phyloP scores from a whole-genome alignment of 2,329 filamentous ascomycete species.

The Penicillium crustosum region DNA sequence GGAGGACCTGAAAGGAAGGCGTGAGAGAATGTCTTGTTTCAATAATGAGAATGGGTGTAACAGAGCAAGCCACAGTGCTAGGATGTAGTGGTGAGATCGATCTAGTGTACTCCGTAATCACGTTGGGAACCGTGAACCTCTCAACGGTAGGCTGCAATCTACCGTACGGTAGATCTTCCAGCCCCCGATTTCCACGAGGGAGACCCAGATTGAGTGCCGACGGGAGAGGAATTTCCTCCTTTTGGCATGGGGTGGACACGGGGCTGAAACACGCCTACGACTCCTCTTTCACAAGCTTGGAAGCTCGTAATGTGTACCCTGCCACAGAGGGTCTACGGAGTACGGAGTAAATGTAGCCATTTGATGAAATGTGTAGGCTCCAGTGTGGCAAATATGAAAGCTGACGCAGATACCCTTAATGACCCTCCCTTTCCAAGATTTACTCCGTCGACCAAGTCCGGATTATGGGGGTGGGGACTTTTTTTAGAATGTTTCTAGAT shows the following conservation, averaged over 20 bases:
- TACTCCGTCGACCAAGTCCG: not conserved
- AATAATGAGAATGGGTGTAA: not conserved
- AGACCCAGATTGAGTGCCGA: constrained; percentile 4
- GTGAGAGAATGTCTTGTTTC: not conserved
- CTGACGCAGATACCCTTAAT: constrained; percentile 15
- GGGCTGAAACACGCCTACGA: constrained; percentile 21
- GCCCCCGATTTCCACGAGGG: constrained; percentile 22
- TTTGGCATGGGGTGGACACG: constrained; percentile 4
- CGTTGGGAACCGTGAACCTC: constrained; percentile 18
- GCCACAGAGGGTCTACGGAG: not conserved
- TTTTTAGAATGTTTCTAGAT: constrained; percentile 17
- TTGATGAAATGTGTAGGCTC: constrained; percentile 9
- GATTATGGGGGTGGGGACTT: constrained; percentile 24
- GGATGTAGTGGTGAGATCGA: not conserved
- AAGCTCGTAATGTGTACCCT: not conserved
- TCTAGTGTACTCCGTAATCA: not conserved
- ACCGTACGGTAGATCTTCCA: constrained; percentile 22
- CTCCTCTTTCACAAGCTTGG: not conserved
- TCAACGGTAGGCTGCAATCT: constrained; percentile 20
- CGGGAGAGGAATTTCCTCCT: constrained; percentile 2
- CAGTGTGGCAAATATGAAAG: constrained; percentile 19
- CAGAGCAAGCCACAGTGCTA: not conserved
- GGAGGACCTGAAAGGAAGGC: not conserved
- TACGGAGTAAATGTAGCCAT: constrained; percentile 2
- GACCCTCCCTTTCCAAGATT: not conserved